Evolutionary conservation across 2,329 filamentous ascomycete species (phyloP).

Genomic region (Madurella fahalii): DNA sequence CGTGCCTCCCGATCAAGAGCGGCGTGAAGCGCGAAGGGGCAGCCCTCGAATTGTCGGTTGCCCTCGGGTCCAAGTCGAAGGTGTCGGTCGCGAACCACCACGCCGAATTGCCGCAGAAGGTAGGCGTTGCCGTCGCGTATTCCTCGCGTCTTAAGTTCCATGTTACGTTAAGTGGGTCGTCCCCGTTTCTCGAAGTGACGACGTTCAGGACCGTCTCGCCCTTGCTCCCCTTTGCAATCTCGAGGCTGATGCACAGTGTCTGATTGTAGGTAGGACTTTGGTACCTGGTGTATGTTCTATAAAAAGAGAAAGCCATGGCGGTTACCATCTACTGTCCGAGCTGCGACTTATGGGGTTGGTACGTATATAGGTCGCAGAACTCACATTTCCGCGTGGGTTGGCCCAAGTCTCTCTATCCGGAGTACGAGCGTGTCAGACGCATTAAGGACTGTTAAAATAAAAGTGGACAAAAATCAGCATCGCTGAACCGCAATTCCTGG

Average conservation of each 20-base stretch:
- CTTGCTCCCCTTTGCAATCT: background rate
- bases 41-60: no score
- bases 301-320: no score
- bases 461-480: no score
- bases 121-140: background rate
- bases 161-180: background rate
- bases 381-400: no score
- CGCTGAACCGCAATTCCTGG: no score
- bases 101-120: conserved; percentile 9
- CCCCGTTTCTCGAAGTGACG: background rate
- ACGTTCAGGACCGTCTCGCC: background rate
- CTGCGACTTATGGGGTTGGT: no score
- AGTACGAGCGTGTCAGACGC: no score
- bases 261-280: background rate
- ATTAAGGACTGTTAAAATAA: no score
- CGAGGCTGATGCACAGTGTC: background rate
- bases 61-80: background rate
- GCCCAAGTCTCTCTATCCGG: no score
- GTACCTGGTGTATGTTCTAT: conserved; percentile 4
- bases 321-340: no score
- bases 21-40: background rate
- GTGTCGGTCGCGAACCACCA: conserved; percentile 10
- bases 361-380: no score
- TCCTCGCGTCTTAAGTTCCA: background rate
- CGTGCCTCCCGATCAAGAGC: background rate